Evolutionary conservation across 805 yeast species (phyloP), one percentile per base, ranked within the genome.

Genomic region (Trichomonascus vanleenenianus): DNA sequence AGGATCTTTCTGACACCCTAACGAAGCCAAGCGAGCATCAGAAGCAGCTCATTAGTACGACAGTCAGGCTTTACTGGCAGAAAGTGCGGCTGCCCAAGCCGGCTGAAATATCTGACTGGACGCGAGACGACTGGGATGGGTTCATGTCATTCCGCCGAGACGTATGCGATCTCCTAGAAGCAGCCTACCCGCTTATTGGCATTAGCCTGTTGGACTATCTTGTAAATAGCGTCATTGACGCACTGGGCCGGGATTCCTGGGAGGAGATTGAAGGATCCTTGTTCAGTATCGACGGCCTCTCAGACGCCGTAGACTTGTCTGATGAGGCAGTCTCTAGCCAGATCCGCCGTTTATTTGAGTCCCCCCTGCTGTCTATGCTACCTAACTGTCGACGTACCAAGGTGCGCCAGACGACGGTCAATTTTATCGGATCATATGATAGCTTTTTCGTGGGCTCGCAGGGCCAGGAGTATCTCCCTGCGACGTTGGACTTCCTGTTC

Each of bases 121-220:
- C 63, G 16, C 56, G 55, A 19, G 63, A 65, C 7, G 35, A 35
- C 8, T 61, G 67, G 47, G 71, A 73, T 16, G 94, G 83, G 52
- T 85, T 88, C 56, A 63, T 64, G 18, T 72, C 78, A 20, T 91
- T 78, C 61, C 73, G 97, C 54, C 66, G 76, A 30, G 91, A 83
- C 50, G 82, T 83, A 8, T 75, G 82, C 1, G 97, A 93, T 54
- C 70, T 89, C 33, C 76, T 85, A 51, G 93, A 87, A 45, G 69
- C 78, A 0, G 63, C 82, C 1, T 85, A 82, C 66, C 76, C 87
- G 0, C 67, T 85, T 3, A 68, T 86, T 32, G 85, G 84, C 33
- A 45, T 61, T 0, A 64, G 71, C 1, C 60, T 85, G 32, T 76
- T 75, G 51, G 65, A 67, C 3, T 68, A 63, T 16, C 59, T 85